Conservation (phyloP, 2,329 filamentous ascomycete species). For the Colletotrichum gigasporum region DNA sequence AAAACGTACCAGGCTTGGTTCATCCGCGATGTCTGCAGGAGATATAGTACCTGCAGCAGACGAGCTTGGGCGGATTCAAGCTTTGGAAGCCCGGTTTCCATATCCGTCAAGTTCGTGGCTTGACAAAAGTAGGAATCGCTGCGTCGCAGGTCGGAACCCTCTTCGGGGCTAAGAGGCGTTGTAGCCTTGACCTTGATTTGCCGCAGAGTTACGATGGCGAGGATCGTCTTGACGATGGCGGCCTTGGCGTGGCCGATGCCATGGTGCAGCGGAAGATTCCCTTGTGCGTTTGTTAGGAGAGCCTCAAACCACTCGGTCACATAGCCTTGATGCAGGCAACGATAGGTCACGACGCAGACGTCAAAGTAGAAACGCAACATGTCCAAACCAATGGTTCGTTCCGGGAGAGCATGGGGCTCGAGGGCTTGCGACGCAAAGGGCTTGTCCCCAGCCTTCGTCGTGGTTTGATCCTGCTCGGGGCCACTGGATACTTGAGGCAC, state of each 20-base stretch:
- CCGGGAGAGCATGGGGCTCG: conserved; percentile 31
- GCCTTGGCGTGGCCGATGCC: conserved; percentile 55
- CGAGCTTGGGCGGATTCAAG: conserved; percentile 67
- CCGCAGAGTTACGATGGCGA: conserved; percentile 58
- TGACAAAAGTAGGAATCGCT: conserved; percentile 39
- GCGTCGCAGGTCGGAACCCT: conserved; percentile 24
- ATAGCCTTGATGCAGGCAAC: conserved; percentile 63
- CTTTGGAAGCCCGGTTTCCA: conserved; percentile 62
- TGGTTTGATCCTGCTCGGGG: conserved; percentile 36
- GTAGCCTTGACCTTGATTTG: conserved; percentile 46
- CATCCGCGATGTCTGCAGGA: conserved; percentile 66
- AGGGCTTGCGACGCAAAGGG: conserved; percentile 36
- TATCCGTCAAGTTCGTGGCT: conserved; percentile 41
- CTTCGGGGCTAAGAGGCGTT: background rate
- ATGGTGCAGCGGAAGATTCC: conserved; percentile 45
- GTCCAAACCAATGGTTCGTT: conserved; percentile 28
- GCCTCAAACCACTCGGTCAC: conserved; percentile 57
- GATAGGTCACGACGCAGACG: conserved; percentile 66
- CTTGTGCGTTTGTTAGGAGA: conserved; percentile 47
- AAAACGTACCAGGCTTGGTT: conserved; percentile 72
- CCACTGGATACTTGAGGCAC: conserved; percentile 31
- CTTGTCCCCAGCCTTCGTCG: conserved; percentile 40
- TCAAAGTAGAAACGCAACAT: conserved; percentile 62
- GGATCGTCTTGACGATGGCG: conserved; percentile 55
- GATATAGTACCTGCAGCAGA: conserved; percentile 65